Evolutionary conservation across 345 rosid genomes (phyloP), one percentile per base, ranked within the genome.

Genomic region (Turnera subulata): DNA sequence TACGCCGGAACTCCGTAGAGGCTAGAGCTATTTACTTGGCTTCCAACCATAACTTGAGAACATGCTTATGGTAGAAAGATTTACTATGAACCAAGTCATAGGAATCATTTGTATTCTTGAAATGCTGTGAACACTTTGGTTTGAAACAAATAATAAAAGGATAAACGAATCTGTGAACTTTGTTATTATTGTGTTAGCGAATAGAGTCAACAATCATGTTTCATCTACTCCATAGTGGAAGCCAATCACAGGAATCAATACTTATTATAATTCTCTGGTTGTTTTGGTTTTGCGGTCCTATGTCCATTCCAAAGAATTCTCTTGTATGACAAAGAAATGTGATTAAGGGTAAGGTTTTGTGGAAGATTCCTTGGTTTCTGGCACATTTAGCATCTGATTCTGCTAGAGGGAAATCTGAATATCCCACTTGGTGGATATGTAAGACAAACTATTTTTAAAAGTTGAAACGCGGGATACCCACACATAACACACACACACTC

Each of bases 301-400:
- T 26, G 39, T 33, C 14, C 33, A 50, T 56, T 65, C 42, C 11
- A 2, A 20, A 46, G 47, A 40, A 33, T 72, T 55, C 59, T 47
- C 33, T n/a, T n/a, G n/a, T n/a, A 50, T 61, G 37, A 65, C 24
- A 7, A 24, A 10, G 13, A 58, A 42, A 53, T 70, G 47, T 50
- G 50, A 29, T 53, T 39, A 14, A 17, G 17, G 38, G 6, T 42
- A 33, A 33, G 6, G n/a, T 40, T 40, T 35, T 53, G 58, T 19
- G 20, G n/a, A 39, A 46, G 55, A 57, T 67, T 58, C 69, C 61
- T 52, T 16, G 1, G 54, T 52, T 67, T 50, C 56, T 3, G 22
- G 32, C 35, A 53, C 44, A 69, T 39, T 26, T 21, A 25, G 47
- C 35, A 63, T 63, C 64, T 62, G 66, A 62, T 76, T 71, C 75